These are phyloP conservation scores for Hypoxylon intermedium DNA, from an alignment of 495 filamentous ascomycete genomes.

Conservation along the genomic window DNA sequence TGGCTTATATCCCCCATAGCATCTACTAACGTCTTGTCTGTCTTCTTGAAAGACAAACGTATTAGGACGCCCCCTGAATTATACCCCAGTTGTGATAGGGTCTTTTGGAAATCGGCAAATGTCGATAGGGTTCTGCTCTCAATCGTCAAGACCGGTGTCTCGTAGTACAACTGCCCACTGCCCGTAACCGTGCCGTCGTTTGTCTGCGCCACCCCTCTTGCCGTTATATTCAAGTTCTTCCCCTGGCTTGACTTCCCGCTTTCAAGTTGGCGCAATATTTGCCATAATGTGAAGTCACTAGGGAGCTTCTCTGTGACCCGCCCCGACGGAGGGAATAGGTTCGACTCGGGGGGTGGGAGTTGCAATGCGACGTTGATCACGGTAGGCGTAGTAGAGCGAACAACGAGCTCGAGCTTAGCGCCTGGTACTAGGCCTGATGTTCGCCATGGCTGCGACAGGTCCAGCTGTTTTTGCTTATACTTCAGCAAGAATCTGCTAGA, in stretches of 20 bases:
- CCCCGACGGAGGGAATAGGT: slow-evolving; percentile 56
- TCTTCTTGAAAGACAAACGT: slow-evolving; percentile 74
- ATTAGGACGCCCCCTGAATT: slow-evolving; percentile 82
- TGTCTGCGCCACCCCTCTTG: slow-evolving; percentile 69
- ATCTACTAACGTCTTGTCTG: slow-evolving; percentile 79
- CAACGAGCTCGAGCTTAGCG: slow-evolving; percentile 91
- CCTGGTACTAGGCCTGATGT: slow-evolving; percentile 84
- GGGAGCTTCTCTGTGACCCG: slow-evolving; percentile 83
- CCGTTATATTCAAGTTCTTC: slow-evolving; percentile 77
- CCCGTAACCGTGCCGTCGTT: slow-evolving; percentile 60
- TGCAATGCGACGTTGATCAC: slow-evolving; percentile 86
- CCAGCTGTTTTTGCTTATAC: slow-evolving; percentile 85
- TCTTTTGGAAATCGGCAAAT: slow-evolving; percentile 85
- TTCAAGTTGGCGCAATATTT: slow-evolving; percentile 87
- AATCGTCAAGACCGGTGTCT: slow-evolving; percentile 82
- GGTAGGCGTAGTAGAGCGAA: slow-evolving; percentile 78
- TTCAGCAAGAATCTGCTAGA: slow-evolving; percentile 81
- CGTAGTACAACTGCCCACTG: slow-evolving; percentile 79
- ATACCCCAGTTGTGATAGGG: slow-evolving; percentile 82
- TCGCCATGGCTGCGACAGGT: slow-evolving; percentile 84
- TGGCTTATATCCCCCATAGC: slow-evolving; percentile 80
- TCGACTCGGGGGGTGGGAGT: slow-evolving; percentile 70
- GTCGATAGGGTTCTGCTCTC: slow-evolving; percentile 77
- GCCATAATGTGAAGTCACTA: slow-evolving; percentile 84
- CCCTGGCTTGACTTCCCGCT: slow-evolving; percentile 63